Base-by-base conservation (phyloP, 2,329 filamentous ascomycete species). In the Teratosphaeria destructans region DNA sequence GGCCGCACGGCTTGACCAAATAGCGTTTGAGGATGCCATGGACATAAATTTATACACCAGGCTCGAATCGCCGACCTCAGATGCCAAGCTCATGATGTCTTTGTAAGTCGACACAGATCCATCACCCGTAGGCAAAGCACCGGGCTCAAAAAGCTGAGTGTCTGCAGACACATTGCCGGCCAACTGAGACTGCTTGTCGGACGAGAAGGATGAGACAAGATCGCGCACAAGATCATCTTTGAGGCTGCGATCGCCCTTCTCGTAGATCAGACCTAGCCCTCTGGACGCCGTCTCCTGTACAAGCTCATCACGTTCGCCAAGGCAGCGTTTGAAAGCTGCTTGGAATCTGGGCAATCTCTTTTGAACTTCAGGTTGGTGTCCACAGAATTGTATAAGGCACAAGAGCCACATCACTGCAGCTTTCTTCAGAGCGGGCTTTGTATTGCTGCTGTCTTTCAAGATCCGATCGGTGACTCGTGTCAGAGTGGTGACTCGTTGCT, bases 41-140 rank as follows among this genome's bases (percentile, higher is more conserved):
- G 92, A 93, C 94, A 99, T 99, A 76, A 99, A 97, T 62, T 92
- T 90, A 77, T 99, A 99, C 1, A 97, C 89, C n/a, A 99, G 79
- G 66, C 89, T 92, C 60, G 94, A 93, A 68, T 99, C 93, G 11
- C 94, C 94, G 37, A 96, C 92, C 75, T 99, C 94, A 52, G 93
- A 90, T n/a, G 94, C 94, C 55, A 99, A 79, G 66, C 82, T 94
- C 73, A 99, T 89, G 65, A 99, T 97, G 70, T 99, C 94, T 71
- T 95, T 96, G 77, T 99, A 99, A 0, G 93, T 97, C 0, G 90
- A 96, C 59, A 97, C 84, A 0, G 91, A 90, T 7, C 91, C 91
- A 64, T 96, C 90, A 3, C 92, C 90, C 0, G 92, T 97, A 0
- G 92, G 92, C 12, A 97, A 75, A 2, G 90, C 89, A 5, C 94